Base-by-base conservation (phyloP, 495 filamentous ascomycete species). In the Aspergillus bertholletiae region DNA sequence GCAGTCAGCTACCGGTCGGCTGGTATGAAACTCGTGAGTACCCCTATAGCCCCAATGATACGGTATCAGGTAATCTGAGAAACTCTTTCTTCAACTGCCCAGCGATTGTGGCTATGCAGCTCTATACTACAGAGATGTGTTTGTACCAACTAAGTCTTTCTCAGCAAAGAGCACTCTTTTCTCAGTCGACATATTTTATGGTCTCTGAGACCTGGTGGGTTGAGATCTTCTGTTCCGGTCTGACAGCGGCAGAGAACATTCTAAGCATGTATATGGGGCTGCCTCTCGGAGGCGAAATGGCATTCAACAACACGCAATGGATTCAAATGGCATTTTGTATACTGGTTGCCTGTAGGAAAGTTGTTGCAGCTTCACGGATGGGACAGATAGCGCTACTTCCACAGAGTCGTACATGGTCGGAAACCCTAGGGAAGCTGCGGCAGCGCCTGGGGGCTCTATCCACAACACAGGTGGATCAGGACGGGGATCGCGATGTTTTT, bases 281-380 rank as follows among this genome's bases (percentile, higher is more conserved):
- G 2, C 60, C 65, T n/a, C 17, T 35, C 3, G 48, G 30, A 12
- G 23, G 40, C 21, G 63, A 62, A 45, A 4, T 53, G 4, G 61
- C 51, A 6, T 60, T 66, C 30, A 64, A 53, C 41, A 66, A 68
- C 34, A 60, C 56, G 8, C 58, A 66, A 46, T 66, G 63, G 60
- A 37, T 66, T 8, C 65, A 68, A 30, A 44, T 64, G 51, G 65
- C 47, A 5, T 66, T 68, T 49, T 57, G 58, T 12, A 52, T 61
- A 49, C 41, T 68, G 18, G 40, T 64, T 15, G 53, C 53, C 1
- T 60, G 51, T 41, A 55, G 55, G 13, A 34, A 52, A 26, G 48
- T 54, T n/a, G 54, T 46, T 27, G 47, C 26, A 34, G 28, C 39
- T 24, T 41, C 49, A 11, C 3, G 30, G 8, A 49, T 40, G 37